phyloP scores from a whole-genome alignment of 78 protist species.

The Dictyostelium firmibasis region DNA sequence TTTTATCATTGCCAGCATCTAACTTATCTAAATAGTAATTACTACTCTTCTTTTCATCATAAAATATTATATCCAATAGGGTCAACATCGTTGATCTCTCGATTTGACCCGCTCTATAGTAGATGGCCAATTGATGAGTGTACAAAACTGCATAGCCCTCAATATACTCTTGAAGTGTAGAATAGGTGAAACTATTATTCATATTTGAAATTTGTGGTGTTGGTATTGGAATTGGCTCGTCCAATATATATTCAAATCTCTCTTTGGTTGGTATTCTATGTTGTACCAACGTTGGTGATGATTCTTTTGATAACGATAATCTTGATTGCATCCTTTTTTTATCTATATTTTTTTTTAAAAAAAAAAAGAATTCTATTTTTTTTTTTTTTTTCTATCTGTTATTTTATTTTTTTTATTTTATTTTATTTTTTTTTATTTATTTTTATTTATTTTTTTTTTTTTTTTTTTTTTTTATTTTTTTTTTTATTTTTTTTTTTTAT shows the following conservation, averaged over 20 bases:
- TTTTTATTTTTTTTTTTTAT: too few relatives aligned
- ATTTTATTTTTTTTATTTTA: not conserved
- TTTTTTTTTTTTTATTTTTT: not conserved
- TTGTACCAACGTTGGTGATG: constrained; percentile 6
- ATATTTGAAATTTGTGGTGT: not conserved
- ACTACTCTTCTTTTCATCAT: not conserved
- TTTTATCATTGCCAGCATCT: not conserved
- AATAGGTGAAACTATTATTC: not conserved
- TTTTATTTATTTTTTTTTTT: not conserved
- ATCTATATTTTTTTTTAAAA: not conserved
- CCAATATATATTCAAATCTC: not conserved
- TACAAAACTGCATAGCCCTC: not conserved
- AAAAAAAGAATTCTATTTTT: not conserved
- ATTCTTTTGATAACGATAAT: not conserved
- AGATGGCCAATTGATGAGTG: constrained; percentile 9
- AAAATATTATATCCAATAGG: not conserved
- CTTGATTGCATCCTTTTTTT: not conserved
- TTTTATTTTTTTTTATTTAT: not conserved
- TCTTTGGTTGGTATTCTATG: constrained; percentile 15
- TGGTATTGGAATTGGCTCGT: constrained; percentile 13
- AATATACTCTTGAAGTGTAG: not conserved
- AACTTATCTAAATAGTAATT: not conserved
- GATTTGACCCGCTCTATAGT: constrained; percentile 1
- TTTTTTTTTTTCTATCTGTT: not conserved
- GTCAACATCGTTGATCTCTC: not conserved